phyloP scores from a whole-genome alignment of 257 asterid genomes.

The Apocynum venetum region DNA sequence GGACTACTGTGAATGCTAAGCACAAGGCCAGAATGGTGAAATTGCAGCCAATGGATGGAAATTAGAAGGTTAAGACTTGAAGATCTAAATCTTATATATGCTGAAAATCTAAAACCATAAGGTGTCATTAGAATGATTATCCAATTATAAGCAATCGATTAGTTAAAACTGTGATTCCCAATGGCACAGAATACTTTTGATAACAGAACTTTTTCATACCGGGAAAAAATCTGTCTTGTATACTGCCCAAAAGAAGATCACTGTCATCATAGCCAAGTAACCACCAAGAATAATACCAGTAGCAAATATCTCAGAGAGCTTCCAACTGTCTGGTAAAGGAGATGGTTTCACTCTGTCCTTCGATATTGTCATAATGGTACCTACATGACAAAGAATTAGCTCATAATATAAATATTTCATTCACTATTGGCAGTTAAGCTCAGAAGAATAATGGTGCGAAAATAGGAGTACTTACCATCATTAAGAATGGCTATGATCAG shows the following conservation, averaged over 20 bases:
- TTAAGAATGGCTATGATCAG: constrained; percentile 44
- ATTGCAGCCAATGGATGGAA: not conserved
- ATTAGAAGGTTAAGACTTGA: not conserved
- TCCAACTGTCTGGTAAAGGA: constrained; percentile 41
- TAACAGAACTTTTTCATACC: constrained; percentile 17
- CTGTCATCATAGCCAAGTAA: constrained; percentile 34
- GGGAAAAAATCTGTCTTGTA: constrained; percentile 28
- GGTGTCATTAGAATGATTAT: not conserved
- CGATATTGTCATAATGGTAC: constrained; percentile 41
- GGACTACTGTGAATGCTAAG: not conserved
- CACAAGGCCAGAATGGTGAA: not conserved
- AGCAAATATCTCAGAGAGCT: constrained; percentile 35
- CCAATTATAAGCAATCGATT: not conserved
- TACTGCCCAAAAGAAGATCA: constrained; percentile 36
- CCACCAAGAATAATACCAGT: constrained; percentile 37
- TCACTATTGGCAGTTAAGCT: not conserved
- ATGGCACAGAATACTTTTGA: not conserved
- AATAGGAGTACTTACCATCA: constrained; percentile 27
- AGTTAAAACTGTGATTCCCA: not conserved
- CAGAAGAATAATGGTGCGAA: not conserved
- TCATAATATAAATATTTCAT: not conserved
- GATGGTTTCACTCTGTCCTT: constrained; percentile 42
- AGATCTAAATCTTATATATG: not conserved
- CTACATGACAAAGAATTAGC: constrained; percentile 5
- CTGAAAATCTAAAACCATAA: not conserved